phyloP scores from a whole-genome alignment of 345 rosid species.

The Noccaea caerulescens region DNA sequence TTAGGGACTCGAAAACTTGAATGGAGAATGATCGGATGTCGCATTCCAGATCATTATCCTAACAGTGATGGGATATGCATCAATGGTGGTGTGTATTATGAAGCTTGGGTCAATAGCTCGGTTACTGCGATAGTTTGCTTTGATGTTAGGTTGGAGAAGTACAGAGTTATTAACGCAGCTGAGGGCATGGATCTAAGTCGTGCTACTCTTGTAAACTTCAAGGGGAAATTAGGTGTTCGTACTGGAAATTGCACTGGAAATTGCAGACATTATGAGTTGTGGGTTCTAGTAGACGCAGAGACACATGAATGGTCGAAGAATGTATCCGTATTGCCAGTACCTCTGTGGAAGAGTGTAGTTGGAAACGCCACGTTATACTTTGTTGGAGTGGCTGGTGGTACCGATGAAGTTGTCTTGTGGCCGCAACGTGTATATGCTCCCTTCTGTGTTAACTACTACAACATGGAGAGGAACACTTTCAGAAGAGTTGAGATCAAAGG shows the following conservation, averaged over 20 bases:
- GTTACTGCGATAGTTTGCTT: background rate
- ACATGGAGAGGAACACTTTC: background rate
- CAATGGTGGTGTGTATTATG: background rate
- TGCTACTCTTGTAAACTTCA: background rate
- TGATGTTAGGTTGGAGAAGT: background rate
- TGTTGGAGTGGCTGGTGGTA: background rate
- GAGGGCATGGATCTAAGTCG: too few species aligned
- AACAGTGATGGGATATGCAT: background rate
- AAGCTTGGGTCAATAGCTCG: too few species aligned
- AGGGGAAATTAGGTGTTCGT: background rate
- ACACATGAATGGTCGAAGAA: background rate
- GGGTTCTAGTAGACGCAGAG: constrained; percentile 3
- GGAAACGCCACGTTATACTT: background rate
- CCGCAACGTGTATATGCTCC: background rate
- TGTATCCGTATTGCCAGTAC: background rate
- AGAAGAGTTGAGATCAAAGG: background rate
- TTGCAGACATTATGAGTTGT: background rate
- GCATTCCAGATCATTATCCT: background rate
- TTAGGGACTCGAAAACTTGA: background rate
- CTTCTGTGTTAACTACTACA: constrained; percentile 1
- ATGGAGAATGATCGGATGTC: background rate
- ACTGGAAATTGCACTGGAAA: too few species aligned
- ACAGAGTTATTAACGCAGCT: background rate
- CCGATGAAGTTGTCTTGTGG: background rate
- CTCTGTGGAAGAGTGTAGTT: background rate